A percentile compares a stretch with the other conserved stretches of the same genome.
phyloP scores from a whole-genome alignment of 257 asterid species.

The Penstemon barbatus region DNA sequence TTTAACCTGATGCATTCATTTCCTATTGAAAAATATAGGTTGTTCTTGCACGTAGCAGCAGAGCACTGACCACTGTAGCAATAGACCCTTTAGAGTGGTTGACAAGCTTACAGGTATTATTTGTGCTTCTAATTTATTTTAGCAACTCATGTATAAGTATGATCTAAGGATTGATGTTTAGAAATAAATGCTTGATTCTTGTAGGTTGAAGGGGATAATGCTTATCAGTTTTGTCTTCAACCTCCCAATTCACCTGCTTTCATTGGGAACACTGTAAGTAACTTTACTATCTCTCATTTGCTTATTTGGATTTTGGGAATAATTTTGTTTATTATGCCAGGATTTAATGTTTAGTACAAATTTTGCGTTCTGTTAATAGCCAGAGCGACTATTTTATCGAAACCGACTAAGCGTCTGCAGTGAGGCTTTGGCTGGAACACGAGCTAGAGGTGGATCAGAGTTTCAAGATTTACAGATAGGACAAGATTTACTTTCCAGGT shows the following conservation, averaged over 20 bases:
- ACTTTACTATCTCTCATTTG: not conserved
- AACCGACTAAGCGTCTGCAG: conserved; percentile 63
- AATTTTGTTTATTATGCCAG: conserved; percentile 6
- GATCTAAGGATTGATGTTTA: conserved; percentile 7
- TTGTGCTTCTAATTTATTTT: conserved; percentile 24
- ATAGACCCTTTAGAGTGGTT: conserved; percentile 82
- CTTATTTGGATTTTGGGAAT: not conserved
- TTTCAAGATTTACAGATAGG: conserved; percentile 78
- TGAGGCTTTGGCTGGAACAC: conserved; percentile 97
- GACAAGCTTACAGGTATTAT: conserved; percentile 63
- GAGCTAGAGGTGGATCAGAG: conserved; percentile 83
- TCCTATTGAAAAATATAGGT: conserved; percentile 50
- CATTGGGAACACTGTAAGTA: conserved; percentile 92
- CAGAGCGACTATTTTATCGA: conserved; percentile 89
- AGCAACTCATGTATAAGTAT: not conserved
- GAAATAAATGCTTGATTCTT: conserved; percentile 28
- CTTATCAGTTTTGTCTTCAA: conserved; percentile 88
- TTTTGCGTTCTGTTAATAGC: conserved; percentile 49
- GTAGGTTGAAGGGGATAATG: conserved; percentile 75
- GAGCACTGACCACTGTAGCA: conserved; percentile 65
- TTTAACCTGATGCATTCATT: not conserved
- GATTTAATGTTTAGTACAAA: conserved; percentile 16
- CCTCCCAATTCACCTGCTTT: conserved; percentile 92
- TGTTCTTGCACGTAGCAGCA: conserved; percentile 97
- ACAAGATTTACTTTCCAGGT: conserved; percentile 92